phyloP scores from a whole-genome alignment of 495 filamentous ascomycete species.

The Xylaria acuta region DNA sequence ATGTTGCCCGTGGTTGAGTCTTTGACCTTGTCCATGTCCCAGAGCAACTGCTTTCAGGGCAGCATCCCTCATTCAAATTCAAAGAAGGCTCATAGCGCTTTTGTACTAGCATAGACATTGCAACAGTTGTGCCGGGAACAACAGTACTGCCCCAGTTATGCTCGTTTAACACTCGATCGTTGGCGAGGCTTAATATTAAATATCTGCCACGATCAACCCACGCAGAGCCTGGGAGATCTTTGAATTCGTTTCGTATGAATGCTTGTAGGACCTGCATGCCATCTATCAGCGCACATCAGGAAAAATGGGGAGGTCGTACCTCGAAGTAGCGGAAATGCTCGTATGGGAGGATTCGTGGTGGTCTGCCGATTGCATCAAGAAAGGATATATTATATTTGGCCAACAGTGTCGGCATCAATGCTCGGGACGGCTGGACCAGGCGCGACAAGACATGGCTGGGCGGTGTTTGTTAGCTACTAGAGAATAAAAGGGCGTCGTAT shows the following conservation, averaged over 20 bases:
- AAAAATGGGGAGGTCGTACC: background rate
- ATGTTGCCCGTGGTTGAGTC: background rate
- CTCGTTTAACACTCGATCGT: background rate
- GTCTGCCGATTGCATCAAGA: background rate
- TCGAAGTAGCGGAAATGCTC: background rate
- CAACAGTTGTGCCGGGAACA: background rate
- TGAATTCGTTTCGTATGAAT: background rate
- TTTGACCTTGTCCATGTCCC: background rate
- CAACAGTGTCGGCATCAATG: background rate
- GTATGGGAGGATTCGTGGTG: background rate
- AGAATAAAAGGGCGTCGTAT: fast-evolving
- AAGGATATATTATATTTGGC: background rate
- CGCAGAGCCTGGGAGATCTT: background rate
- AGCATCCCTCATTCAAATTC: background rate
- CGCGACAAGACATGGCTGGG: background rate
- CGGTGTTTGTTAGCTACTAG: background rate
- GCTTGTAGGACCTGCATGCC: background rate
- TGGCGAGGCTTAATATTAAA: background rate
- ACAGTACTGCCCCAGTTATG: background rate
- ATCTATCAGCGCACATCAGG: background rate
- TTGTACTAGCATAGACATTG: background rate
- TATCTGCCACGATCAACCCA: background rate
- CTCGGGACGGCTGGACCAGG: background rate
- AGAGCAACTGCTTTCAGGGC: background rate
- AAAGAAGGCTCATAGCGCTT: background rate